Evolutionary conservation across 768 basidiomycete species (phyloP), one percentile per base, ranked within the genome.

Genomic region (Mycena pura): DNA sequence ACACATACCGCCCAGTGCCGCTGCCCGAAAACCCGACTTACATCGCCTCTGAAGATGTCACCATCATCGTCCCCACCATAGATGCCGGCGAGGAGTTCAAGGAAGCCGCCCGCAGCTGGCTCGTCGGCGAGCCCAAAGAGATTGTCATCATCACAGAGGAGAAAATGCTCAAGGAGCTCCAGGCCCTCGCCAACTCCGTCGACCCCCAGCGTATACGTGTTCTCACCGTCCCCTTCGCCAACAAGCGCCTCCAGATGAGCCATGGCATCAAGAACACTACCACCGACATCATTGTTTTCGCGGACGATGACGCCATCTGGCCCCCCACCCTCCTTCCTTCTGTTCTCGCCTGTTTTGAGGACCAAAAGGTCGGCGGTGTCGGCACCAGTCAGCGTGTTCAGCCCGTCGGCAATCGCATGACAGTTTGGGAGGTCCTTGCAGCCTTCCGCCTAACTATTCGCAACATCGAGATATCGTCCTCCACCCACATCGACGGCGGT

Each of bases 301-400:
- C 93, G 8, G 95, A 96, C 71, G 95, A 97, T 69, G 94, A 97
- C 73, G 94, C 95, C 39, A 95, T 97, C 70, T 97, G 95, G 95
- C 94, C 94, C 1, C 87, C 93, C 0, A 95, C 92, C 4, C 84
- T 97, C 60, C 78, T 96, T n/a, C 92, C 92, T 0, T 92, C 89
- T 74, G 86, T 91, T 57, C 85, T 96, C 41, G 93, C 94, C 11
- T 95, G 93, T 72, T 96, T 96, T 69, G 95, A 96, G 76, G 95
- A 96, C 76, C 93, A 96, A 77, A 89, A 91, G 72, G 84, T 96
- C 38, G 94, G 95, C 39, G 95, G 93, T 31, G 95, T 96, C 5
- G 94, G 95, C 29, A 96, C 95, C 5, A 88, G 87, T 41, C 95
- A 96, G 76, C 86, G 93, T 40, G 94, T 96, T 6, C 90, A 94